Evolutionary conservation across 2,329 filamentous ascomycete species (phyloP), one percentile per base, ranked within the genome.

Genomic region (Penicillium sp.): DNA sequence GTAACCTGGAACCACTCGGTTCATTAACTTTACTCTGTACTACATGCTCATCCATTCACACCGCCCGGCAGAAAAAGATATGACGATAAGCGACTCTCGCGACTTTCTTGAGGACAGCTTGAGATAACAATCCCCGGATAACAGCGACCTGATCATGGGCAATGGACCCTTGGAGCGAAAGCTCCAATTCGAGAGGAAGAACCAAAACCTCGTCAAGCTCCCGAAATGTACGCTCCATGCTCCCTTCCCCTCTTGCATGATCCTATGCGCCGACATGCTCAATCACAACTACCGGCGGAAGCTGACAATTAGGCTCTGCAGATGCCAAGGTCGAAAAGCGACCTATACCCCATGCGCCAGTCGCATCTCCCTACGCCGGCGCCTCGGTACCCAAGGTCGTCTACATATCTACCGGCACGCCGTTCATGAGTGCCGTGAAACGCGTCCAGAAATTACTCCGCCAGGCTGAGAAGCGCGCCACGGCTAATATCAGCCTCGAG

Each of bases 371-470:
- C 4, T 84, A 84, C 71, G 74, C 82, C 18, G 78, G 78, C 54
- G 63, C 81, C 47, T 65, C 68, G 1, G 69, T 76, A 5, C 81
- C 79, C 11, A 87, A 87, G 72, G 72, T 78, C 24, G 77, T 87
- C 71, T 87, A 87, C 71, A 73, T 87, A 37, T 83, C 81, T 11
- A 74, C 75, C 39, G 76, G 75, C 5, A 82, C 84, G 0, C 83
- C 84, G 5, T 85, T 86, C 74, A 81, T 87, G 72, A 81, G 83
- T 44, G 79, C 81, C 2, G 75, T 85, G n/a, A 87, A 87, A 69
- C 83, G 85, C 57, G 79, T 85, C 3, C 83, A 85, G 66, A 81
- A 81, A 50, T 76, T 87, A 0, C 80, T 88, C 5, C 66, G 70
- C 1, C 75, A 83, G 3, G 78, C 82, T 6, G 79, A 84, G 54